Evolutionary conservation across 768 basidiomycete species (phyloP).

Genomic region (Suillus ampliporus): DNA sequence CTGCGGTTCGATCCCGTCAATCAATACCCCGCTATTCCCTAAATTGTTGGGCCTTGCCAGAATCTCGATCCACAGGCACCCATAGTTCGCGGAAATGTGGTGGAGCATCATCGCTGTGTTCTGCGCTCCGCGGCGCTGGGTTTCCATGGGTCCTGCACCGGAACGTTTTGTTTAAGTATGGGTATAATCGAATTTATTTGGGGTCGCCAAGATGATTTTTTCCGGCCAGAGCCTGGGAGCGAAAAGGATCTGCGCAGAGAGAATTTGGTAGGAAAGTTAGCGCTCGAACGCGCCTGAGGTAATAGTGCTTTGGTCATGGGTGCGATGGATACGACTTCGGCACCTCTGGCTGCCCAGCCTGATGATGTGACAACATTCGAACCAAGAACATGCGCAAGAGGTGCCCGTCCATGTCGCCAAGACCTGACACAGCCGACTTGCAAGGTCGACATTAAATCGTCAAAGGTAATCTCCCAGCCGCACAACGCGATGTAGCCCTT

Average conservation of each 20-base stretch:
- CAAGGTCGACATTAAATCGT: neutral
- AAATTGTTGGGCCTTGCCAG: slow-evolving; percentile 3
- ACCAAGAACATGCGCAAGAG: neutral
- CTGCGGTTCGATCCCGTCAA: slow-evolving; percentile 10
- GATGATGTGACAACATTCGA: neutral
- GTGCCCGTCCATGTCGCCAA: neutral
- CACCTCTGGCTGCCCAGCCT: neutral
- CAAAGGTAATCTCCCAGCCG: neutral
- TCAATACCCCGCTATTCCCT: slow-evolving; percentile 12
- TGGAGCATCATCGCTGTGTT: slow-evolving; percentile 10
- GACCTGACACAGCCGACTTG: neutral
- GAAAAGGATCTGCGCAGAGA: slow-evolving; percentile 3
- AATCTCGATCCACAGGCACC: slow-evolving; percentile 13
- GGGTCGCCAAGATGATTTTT: neutral
- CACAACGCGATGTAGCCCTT: neutral
- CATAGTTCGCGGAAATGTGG: slow-evolving; percentile 8
- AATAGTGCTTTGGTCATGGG: neutral
- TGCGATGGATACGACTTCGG: neutral
- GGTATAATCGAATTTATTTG: slow-evolving; percentile 6
- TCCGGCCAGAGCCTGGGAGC: neutral
- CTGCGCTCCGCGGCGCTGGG: slow-evolving; percentile 10
- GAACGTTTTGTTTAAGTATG: neutral
- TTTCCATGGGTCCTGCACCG: slow-evolving; percentile 6
- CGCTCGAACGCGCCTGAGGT: slow-evolving; percentile 3
- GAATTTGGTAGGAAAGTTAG: slow-evolving; percentile 7